Conservation (phyloP, 2,329 filamentous ascomycete species). For the Colletotrichum graminicola region DNA sequence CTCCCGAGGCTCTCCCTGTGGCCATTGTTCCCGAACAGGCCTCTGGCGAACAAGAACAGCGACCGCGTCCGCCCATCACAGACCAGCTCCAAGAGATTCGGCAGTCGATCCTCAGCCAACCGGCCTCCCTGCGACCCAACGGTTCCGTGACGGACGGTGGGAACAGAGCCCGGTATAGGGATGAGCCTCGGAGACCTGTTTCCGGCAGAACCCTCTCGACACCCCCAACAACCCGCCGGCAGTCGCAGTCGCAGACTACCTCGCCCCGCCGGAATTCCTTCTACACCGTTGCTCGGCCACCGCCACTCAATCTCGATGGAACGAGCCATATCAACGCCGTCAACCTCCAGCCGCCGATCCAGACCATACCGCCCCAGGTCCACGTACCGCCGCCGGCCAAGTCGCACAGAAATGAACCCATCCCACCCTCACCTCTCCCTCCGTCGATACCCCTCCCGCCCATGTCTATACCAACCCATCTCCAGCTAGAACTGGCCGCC, state of each 20-base stretch:
- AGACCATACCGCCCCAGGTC: slow-evolving; percentile 41
- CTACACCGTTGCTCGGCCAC: slow-evolving; percentile 58
- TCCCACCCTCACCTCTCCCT: slow-evolving; percentile 63
- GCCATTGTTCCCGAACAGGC: slow-evolving; percentile 57
- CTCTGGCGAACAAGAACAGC: slow-evolving; percentile 55
- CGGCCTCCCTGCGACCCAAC: slow-evolving; percentile 46
- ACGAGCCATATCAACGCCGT: slow-evolving; percentile 28
- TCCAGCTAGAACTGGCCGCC: slow-evolving; percentile 74
- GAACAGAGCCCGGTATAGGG: slow-evolving; percentile 44
- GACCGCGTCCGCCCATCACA: slow-evolving; percentile 49
- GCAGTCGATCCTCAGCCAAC: slow-evolving; percentile 48
- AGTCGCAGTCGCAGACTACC: slow-evolving; percentile 48
- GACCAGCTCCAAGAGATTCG: slow-evolving; percentile 50
- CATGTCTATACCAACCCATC: slow-evolving; percentile 74
- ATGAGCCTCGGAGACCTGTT: slow-evolving; percentile 51
- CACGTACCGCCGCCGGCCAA: slow-evolving; percentile 52
- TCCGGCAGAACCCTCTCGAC: slow-evolving; percentile 64
- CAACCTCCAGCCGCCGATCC: slow-evolving; percentile 19
- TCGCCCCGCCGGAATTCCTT: slow-evolving; percentile 64
- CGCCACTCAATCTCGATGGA: slow-evolving; percentile 59
- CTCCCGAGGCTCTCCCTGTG: slow-evolving; percentile 70
- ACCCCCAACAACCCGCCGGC: slow-evolving; percentile 61
- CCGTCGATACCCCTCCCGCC: slow-evolving; percentile 72
- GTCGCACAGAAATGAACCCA: slow-evolving; percentile 45
- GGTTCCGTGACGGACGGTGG: slow-evolving; percentile 46